phyloP scores from a whole-genome alignment of 1,139 yeast species.

The Geotrichum restrictum region DNA sequence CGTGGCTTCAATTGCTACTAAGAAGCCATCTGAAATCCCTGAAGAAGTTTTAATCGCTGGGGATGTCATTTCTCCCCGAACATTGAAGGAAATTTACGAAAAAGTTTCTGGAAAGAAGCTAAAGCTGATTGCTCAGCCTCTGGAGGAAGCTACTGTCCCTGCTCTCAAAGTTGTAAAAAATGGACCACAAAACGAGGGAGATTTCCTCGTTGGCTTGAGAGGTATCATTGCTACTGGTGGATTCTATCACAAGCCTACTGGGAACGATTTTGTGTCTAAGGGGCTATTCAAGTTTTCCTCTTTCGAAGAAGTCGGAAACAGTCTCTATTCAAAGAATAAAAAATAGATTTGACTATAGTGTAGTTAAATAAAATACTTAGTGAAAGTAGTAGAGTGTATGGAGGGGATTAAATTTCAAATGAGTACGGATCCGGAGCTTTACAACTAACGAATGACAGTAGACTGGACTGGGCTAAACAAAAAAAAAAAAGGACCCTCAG shows the following conservation, averaged over 20 bases:
- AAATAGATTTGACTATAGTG: background rate
- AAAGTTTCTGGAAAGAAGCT: constrained; percentile 4
- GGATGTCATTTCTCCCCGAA: background rate
- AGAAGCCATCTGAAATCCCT: constrained; percentile 1
- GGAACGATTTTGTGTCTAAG: constrained; percentile 8
- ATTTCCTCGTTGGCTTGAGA: constrained; percentile 3
- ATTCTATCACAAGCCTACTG: background rate
- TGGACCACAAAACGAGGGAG: background rate
- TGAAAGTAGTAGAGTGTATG: no score
- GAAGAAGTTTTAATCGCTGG: constrained; percentile 2
- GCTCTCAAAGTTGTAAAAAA: constrained; percentile 2
- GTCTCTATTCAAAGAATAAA: background rate
- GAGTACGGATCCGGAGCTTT: no score
- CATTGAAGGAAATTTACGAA: background rate
- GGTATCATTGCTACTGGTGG: constrained; percentile 3
- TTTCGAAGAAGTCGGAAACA: background rate
- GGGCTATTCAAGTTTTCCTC: constrained; percentile 6
- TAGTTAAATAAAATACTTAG: no score
- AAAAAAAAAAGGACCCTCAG: no score
- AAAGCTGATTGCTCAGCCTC: background rate
- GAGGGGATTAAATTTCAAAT: no score
- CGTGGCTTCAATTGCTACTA: constrained; percentile 5
- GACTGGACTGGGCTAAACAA: no score
- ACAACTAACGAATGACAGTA: no score
- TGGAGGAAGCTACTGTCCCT: background rate